Conservation (phyloP, 306 rosid genomes). For the Rosa rugosa region DNA sequence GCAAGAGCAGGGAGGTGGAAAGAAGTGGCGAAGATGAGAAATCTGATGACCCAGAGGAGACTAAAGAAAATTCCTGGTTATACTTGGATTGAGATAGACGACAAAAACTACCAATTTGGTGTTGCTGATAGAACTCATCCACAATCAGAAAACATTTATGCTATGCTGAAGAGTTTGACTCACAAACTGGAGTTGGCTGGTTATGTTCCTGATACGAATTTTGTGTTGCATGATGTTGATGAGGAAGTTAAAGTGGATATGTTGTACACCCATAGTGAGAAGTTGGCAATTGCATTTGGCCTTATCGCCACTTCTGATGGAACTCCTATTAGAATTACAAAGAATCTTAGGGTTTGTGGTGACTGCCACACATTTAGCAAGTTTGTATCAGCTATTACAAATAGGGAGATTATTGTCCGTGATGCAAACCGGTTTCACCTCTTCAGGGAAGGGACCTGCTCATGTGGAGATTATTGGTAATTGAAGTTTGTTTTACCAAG, state of each 20-base stretch:
- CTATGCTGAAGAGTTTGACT: slow-evolving; percentile 43
- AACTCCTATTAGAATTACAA: slow-evolving; percentile 63
- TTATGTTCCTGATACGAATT: slow-evolving; percentile 60
- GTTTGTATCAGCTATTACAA: slow-evolving; percentile 53
- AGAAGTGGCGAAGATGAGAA: slow-evolving; percentile 59
- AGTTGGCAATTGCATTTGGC: slow-evolving; percentile 81
- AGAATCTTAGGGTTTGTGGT: slow-evolving; percentile 78
- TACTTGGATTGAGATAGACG: slow-evolving; percentile 73
- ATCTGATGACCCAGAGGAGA: slow-evolving; percentile 52
- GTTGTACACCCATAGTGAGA: slow-evolving; percentile 68
- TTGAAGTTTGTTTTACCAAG: background rate
- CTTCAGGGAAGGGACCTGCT: slow-evolving; percentile 63
- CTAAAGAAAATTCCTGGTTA: slow-evolving; percentile 72
- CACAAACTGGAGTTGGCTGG: slow-evolving; percentile 63
- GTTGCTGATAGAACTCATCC: slow-evolving; percentile 71
- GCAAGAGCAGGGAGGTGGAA: slow-evolving; percentile 79
- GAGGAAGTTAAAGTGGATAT: slow-evolving; percentile 66
- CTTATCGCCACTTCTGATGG: slow-evolving; percentile 44
- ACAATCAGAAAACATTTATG: slow-evolving; percentile 50
- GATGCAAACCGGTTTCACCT: slow-evolving; percentile 78
- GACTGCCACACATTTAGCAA: slow-evolving; percentile 77
- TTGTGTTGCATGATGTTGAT: slow-evolving; percentile 77
- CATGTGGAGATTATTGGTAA: slow-evolving; percentile 80
- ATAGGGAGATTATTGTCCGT: slow-evolving; percentile 58
- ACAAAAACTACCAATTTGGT: slow-evolving; percentile 51